phyloP scores from a whole-genome alignment of 805 yeast genomes.

The Clavispora vitiphila region DNA sequence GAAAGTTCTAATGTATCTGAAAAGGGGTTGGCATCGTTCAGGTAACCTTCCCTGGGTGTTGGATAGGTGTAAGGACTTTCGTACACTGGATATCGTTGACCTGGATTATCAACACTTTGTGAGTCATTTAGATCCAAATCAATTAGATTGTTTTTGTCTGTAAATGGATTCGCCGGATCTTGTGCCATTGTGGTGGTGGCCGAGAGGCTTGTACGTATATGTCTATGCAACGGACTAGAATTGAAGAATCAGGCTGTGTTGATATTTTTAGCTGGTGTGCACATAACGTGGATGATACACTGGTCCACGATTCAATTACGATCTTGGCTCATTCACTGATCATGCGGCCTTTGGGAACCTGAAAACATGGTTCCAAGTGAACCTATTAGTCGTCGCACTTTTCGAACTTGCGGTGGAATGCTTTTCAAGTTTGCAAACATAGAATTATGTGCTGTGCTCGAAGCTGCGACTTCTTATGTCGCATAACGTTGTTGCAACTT shows the following conservation, averaged over 20 bases:
- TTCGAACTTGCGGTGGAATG: no score
- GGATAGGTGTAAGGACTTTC: constrained; percentile 3
- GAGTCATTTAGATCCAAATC: constrained; percentile 24
- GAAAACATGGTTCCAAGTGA: no score
- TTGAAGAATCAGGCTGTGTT: neutral
- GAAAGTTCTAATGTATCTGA: constrained; percentile 31
- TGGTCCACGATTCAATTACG: no score
- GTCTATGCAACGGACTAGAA: neutral
- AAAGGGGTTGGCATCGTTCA: constrained; percentile 17
- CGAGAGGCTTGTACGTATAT: neutral
- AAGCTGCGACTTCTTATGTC: no score
- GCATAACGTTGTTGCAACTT: no score
- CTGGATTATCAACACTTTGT: constrained; percentile 4
- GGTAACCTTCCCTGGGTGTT: neutral
- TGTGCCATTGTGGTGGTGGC: constrained; percentile 4
- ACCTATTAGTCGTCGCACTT: no score
- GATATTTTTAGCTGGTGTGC: neutral
- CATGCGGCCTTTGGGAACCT: no score
- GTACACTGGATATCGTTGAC: constrained; percentile 5
- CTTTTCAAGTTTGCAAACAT: no score
- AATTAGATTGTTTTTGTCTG: constrained; percentile 25
- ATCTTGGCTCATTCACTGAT: no score
- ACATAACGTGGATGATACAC: neutral
- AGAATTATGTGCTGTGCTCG: no score
- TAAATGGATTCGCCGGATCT: constrained; percentile 11